Base-by-base conservation (phyloP, 2,329 filamentous ascomycete species). In the Ophiostoma himal-ulmi region DNA sequence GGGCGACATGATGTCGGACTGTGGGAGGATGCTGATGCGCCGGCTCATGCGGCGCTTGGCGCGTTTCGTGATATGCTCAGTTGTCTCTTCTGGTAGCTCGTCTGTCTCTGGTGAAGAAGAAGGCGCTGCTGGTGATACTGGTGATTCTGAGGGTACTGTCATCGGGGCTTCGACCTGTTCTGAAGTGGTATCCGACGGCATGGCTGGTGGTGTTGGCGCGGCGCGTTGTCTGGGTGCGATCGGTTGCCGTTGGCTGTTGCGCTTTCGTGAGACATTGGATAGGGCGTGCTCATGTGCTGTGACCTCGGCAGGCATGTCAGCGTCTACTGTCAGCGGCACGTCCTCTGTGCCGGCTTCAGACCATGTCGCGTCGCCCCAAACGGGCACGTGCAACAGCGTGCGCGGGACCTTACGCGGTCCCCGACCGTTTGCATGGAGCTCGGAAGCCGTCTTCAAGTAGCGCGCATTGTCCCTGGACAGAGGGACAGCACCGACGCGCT, bases 341-440 rank as follows among this genome's bases (percentile, higher is more conserved):
- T 65, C 36, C 6, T 65, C 17, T 13, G 62, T 11, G 13, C 30
- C 41, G 34, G 22, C 13, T 52, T 11, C 36, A 14, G 20, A 11
- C 62, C 62, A 65, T 39, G 34, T n/a, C 48, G 76, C 77, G 39
- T 77, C 75, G 5, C 75, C 75, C 70, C 77, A 81, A 48, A 75
- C 75, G 13, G 78, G 77, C 71, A 80, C 76, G 62, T 78, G 73
- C 20, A 70, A 71, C 8, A 71, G 68, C 14, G 72, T 74, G n/a
- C 78, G 77, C 26, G 70, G 66, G 70, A 76, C 78, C 73, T 83
- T 83, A 41, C 81, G 76, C 30, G 76, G 57, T 0, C 76, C 78
- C 2, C 70, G 67, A 1, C 79, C 78, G 30, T 78, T 77, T 34
- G 74, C 76, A 20, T 77, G 75, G 5, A 82, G 75, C 72, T 82